A percentile compares a stretch with the other conserved stretches of the same genome.
phyloP scores from a whole-genome alignment of 2,329 filamentous ascomycete genomes.

The Talaromyces sp. region DNA sequence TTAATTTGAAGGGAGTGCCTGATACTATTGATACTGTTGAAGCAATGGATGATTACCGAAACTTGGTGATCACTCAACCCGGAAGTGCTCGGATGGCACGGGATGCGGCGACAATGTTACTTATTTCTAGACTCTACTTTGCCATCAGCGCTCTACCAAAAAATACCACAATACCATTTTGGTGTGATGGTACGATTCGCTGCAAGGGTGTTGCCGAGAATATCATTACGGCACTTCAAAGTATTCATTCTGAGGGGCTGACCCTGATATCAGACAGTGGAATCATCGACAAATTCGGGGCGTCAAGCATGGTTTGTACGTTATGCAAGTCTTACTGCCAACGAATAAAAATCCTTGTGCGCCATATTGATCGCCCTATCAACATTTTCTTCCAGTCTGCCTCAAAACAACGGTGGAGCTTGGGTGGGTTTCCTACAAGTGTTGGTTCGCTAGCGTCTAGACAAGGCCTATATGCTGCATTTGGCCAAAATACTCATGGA shows the following conservation, averaged over 20 bases:
- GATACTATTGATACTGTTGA: slow-evolving; percentile 16
- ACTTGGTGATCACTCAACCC: slow-evolving; percentile 16
- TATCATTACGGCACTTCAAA: slow-evolving; percentile 14
- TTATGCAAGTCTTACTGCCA: slow-evolving; percentile 18
- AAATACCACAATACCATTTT: slow-evolving; percentile 12
- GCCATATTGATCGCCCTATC: slow-evolving; percentile 12
- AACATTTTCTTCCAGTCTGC: slow-evolving; percentile 21
- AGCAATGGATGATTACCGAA: slow-evolving; percentile 23
- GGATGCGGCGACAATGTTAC: slow-evolving; percentile 18
- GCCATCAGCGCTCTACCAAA: slow-evolving; percentile 8
- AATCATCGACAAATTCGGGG: slow-evolving; percentile 12
- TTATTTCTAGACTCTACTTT: slow-evolving; percentile 23
- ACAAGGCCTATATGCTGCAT: slow-evolving; percentile 11
- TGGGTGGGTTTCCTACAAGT: slow-evolving; percentile 21
- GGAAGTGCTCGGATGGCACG: slow-evolving; percentile 18
- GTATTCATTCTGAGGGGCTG: slow-evolving; percentile 19
- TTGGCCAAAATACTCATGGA: slow-evolving; percentile 19
- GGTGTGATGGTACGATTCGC: slow-evolving; percentile 14
- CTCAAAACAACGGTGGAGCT: slow-evolving; percentile 17
- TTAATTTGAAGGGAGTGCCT: slow-evolving; percentile 12
- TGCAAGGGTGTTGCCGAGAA: slow-evolving; percentile 18
- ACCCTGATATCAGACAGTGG: slow-evolving; percentile 15
- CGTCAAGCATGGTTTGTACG: slow-evolving; percentile 13
- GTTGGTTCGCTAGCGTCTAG: slow-evolving; percentile 10
- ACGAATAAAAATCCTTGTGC: slow-evolving; percentile 15